Base-by-base conservation (phyloP, 164 flowering plant genomes). In the Brasenia schreberi region DNA sequence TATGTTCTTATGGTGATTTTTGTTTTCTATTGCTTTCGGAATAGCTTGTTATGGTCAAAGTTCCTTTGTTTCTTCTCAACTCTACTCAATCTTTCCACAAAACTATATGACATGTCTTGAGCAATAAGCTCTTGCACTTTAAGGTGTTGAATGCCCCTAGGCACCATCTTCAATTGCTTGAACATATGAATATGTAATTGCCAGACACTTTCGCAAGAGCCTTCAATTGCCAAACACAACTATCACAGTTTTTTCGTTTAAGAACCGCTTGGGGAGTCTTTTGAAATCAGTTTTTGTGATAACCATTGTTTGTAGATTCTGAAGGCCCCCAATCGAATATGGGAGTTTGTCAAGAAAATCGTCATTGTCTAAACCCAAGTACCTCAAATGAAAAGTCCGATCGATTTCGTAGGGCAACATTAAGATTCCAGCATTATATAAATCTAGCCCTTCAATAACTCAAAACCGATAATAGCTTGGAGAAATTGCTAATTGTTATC, bases 251-350 rank as follows among this genome's bases (percentile, higher is more conserved):
- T 18, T 16, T 52, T 39, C 58, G 33, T 52, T 61, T 65, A 62
- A 65, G 43, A 9, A 65, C 42, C 11, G 44, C 27, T 56, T 43
- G 18, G 71, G 75, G 7, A 65, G 42, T 3, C 7, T 60, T n/a
- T n/a, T 7, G 6, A 18, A 43, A 14, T 12, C 5, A 65, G 4
- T 2, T 7, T 27, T 33, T 12, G 61, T 63, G 17, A 69, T 17
- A 18, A 23, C 42, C 12, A 69, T 14, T 56, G 64, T 65, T 60
- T 69, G 63, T 42, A 69, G 42, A 23, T 69, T 60, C 18, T 14
- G 1, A 11, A 69, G 64, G 0, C 65, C 6, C 5, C 64, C 63
- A 3, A 65, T 45, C 23, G 67, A 69, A 6, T 18, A 43, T 61
- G 70, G 70, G 7, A 45, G 58, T 27, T 42, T 43, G 18, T 45